Base-by-base conservation (phyloP, 1,284 basidiomycete genomes). In the Ceratobasidium sp. region DNA sequence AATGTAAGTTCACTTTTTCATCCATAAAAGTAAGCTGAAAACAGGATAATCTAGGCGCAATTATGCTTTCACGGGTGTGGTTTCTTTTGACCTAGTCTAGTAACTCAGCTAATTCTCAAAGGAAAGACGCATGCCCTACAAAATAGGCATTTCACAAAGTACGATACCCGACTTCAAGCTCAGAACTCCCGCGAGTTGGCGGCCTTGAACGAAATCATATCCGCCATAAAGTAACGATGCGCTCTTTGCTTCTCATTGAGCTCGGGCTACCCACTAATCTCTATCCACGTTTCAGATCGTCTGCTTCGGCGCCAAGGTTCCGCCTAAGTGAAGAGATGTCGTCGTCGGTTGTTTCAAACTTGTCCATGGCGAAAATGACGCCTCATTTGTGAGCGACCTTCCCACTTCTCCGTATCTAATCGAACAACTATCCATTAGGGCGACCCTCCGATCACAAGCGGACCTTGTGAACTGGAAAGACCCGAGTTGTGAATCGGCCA, bases 401-500 rank as follows among this genome's bases (percentile, higher is more conserved):
- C 11, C 11, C 11, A 4, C 11, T 41, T 41, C 36, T 41, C 11
- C 11, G 4, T 41, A 5, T 41, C 36, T 41, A 11, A 41, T 41
- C 36, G 36, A 41, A 41, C 6, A 41, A 41, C 36, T 11, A 41
- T 41, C 4, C 11, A 14, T 9, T 24, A 71, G 67, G n/a, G 56
- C 56, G 9, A 29, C 41, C 14, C 8, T 71, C 17, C 22, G 47
- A 41, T 48, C 15, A 15, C 54, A 71, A 17, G 22, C 27, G 14
- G 22, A 22, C n/a, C 15, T 71, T 14, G 67, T 54, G 11, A 60
- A 60, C 45, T 71, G 67, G 67, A 57, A 45, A 5, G 67, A 71
- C 44, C 67, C 67, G n/a, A 59, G 67, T 41, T 71, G 67, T 29
- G 67, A 71, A 19, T 71, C 67, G 8, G 41, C 67, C 7, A 71